These are phyloP conservation scores for Gymnopilus dilepis DNA, from an alignment of 768 basidiomycete genomes.

Conservation along the genomic window DNA sequence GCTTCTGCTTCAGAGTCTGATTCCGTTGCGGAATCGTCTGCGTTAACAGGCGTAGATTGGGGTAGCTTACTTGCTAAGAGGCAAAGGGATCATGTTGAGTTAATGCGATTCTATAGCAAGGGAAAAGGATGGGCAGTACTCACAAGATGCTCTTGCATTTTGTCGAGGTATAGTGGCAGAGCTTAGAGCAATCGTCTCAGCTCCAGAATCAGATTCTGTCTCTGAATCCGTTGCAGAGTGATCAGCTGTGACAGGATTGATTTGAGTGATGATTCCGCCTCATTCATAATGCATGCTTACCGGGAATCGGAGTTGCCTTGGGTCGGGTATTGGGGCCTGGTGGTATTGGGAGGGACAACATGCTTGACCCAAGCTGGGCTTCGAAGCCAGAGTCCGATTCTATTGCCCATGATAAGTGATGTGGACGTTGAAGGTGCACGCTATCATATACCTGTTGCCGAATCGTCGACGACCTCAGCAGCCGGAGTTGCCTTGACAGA, in stretches of 20 bases:
- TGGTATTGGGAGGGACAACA: neutral
- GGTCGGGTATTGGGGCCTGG: neutral
- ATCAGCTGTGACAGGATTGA: neutral
- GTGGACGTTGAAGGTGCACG: no score
- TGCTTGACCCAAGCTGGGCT: neutral
- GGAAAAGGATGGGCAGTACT: neutral
- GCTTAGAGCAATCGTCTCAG: constrained; percentile 7
- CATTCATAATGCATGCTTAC: neutral
- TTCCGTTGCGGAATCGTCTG: constrained; percentile 23
- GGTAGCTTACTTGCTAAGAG: neutral
- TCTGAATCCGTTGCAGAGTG: constrained; percentile 29
- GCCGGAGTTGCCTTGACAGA: neutral
- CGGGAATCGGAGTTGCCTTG: neutral
- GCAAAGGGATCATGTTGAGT: neutral
- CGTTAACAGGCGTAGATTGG: neutral
- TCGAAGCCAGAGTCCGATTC: constrained; percentile 43
- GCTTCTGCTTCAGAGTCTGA: constrained; percentile 37
- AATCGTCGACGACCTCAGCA: constrained; percentile 23
- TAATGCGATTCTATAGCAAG: neutral
- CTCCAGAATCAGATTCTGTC: constrained; percentile 32
- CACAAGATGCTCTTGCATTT: neutral
- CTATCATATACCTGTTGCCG: constrained; percentile 31
- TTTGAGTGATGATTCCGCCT: neutral
- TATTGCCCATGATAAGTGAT: constrained; percentile 26
- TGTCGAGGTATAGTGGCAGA: neutral